Evolutionary conservation across 805 yeast genomes (phyloP), one percentile per base, ranked within the genome.

Genomic region (Teunomyces kruisii): DNA sequence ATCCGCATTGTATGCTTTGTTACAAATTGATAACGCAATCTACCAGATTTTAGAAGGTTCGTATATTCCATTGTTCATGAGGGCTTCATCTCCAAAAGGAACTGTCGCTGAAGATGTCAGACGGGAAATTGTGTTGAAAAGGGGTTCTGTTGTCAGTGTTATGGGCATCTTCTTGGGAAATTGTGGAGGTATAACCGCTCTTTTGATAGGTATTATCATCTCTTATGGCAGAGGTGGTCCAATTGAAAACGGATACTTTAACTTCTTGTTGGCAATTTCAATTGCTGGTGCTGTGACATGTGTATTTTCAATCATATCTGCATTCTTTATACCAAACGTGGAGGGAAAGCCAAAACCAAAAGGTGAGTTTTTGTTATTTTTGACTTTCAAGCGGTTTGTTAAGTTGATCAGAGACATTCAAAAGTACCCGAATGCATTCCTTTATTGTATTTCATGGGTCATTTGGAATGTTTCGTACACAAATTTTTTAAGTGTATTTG

Each of bases 21-120:
- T 66, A 32, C 59, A 58, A 30, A 48, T 67, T 9, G 50, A 52
- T 14, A 63, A 61, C 46, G 58, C 65, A 1, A 47, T 66, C 2
- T 61, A 69, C 43, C 71, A 71, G 47, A 65, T 68, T 12, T 36
- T 68, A 15, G 74, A 69, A 45, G 74, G 67, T 1, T 64, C 74
- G 1, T 70, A 68, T 42, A 67, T 70, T 32, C 76, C 76, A 1
- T 40, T 63, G 15, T 67, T 71, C 43, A 69, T 71, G 75, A 56
- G 70, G 39, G 66, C 67, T 2, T 51, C 56, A 2, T 58, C 51
- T 4, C 44, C 51, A 3, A 41, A 44, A 13, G 52, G 52, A 13
- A 33, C 45, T 5, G 46, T 38, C 4, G 45, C 50, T 6, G 69
- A 67, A 45, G 59, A 61, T 3, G 51, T 54, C 0, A 52, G 68